Evolutionary conservation across 495 filamentous ascomycete genomes (phyloP).

Genomic region (Penicillium bovifimosum): DNA sequence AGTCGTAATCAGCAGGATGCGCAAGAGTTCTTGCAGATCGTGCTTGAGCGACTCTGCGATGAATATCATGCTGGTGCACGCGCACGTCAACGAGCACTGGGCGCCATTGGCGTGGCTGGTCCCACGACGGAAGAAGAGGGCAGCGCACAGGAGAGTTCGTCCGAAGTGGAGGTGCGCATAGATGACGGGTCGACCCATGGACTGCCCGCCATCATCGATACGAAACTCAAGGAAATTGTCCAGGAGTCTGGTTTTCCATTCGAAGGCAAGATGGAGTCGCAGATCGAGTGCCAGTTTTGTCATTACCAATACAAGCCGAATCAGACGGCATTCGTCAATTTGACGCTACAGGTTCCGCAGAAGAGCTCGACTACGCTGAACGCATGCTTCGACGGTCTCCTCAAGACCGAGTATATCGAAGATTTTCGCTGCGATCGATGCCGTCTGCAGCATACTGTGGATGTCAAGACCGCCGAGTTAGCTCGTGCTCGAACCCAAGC

Average conservation of each 20-base stretch:
- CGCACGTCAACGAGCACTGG: conserved; percentile 49
- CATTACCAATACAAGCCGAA: conserved; percentile 81
- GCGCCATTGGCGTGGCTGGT: conserved; percentile 14
- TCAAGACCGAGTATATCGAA: conserved; percentile 94
- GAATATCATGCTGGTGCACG: conserved; percentile 83
- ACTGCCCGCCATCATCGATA: conserved; percentile 40
- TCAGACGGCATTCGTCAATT: conserved; percentile 78
- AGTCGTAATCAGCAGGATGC: conserved; percentile 95
- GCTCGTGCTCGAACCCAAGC: conserved; percentile 38
- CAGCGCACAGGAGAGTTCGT: conserved; percentile 16
- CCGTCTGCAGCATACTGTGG: conserved; percentile 72
- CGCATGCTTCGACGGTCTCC: conserved; percentile 83
- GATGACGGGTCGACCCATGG: conserved; percentile 38
- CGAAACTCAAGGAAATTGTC: conserved; percentile 40
- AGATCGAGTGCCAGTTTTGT: conserved; percentile 88
- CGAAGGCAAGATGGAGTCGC: conserved; percentile 80
- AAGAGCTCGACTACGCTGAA: conserved; percentile 59
- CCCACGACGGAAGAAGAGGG: conserved; percentile 15
- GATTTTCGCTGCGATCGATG: conserved; percentile 95
- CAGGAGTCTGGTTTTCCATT: conserved; percentile 76
- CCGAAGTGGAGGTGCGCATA: conserved; percentile 38
- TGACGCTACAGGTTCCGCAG: conserved; percentile 89
- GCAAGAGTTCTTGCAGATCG: conserved; percentile 94
- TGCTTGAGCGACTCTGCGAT: conserved; percentile 85
- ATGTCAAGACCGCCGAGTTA: conserved; percentile 44